Base-by-base conservation (phyloP, 148 eudicot genomes). In the Hydrangea macrophylla region DNA sequence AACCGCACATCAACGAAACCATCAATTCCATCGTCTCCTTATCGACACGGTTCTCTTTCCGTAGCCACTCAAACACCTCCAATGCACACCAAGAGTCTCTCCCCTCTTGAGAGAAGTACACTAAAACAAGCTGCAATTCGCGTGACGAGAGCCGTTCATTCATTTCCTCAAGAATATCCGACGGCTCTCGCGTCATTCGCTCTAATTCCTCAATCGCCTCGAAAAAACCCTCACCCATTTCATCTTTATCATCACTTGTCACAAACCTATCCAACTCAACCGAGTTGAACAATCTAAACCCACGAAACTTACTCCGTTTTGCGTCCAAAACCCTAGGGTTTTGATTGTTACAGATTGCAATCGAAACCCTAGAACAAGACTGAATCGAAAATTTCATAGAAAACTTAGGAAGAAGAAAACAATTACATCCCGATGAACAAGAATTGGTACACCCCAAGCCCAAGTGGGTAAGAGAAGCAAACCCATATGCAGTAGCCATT, bases 61-160 rank as follows among this genome's bases (percentile, higher is more conserved):
- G 79, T 58, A 93, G 72, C 98, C 98, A 93, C 81, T 93, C 96
- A 72, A 88, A 93, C 60, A 93, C 98, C 86, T 90, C 98, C 65
- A 93, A 68, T 0, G 95, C 92, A 67, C 98, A 93, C 98, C 98
- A 93, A 0, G 95, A 90, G 66, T 93, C 98, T 76, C 95, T 88
- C 42, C 98, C 98, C 65, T 93, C 96, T 58, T 90, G 98, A 0
- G 98, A 79, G 57, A 93, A 93, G 58, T 93, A 90, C 30, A 93
- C 85, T 72, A 93, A 68, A 57, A 93, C 89, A 4, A 93, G 82
- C 84, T 93, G 98, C 64, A 93, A 67, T 65, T 93, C 96, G 0
- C 95, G 86, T 2, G 81, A 72, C 0, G 98, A 86, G 1, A 93
- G 61, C 30, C 84, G 79, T 3, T 86, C 90, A 48, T 90, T 88